Conservation (phyloP, 768 basidiomycete genomes). For the Mycena rosella region DNA sequence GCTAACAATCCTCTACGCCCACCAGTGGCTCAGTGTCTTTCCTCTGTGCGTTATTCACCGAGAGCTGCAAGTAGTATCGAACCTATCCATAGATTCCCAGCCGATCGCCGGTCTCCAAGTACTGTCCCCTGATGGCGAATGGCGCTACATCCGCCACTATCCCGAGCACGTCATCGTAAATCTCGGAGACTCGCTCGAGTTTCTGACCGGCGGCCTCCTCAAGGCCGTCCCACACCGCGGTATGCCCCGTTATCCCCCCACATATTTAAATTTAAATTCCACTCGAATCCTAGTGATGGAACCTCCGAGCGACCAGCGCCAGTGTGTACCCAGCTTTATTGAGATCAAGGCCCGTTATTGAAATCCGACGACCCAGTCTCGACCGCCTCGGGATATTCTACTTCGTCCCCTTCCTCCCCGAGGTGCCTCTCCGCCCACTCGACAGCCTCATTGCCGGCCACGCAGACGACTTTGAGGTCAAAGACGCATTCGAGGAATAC, state of each 20-base stretch:
- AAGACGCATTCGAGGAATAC: slow-evolving; percentile 35
- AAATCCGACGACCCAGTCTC: slow-evolving; percentile 21
- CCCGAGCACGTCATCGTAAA: slow-evolving; percentile 35
- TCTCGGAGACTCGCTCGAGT: slow-evolving; percentile 35
- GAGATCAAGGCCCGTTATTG: background rate
- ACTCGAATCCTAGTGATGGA: slow-evolving; percentile 29
- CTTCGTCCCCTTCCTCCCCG: slow-evolving; percentile 32
- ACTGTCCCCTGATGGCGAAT: slow-evolving; percentile 24
- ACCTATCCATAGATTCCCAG: slow-evolving; percentile 30
- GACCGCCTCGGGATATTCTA: slow-evolving; percentile 35
- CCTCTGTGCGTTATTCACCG: slow-evolving; percentile 10
- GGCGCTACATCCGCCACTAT: slow-evolving; percentile 35
- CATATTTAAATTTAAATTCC: background rate
- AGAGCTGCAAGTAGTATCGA: background rate
- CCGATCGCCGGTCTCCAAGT: slow-evolving; percentile 35
- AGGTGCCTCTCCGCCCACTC: slow-evolving; percentile 25
- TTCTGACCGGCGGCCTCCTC: slow-evolving; percentile 35
- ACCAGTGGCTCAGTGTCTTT: slow-evolving; percentile 13
- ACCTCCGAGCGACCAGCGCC: slow-evolving; percentile 36
- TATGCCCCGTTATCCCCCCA: slow-evolving; percentile 9
- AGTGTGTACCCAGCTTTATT: slow-evolving; percentile 22
- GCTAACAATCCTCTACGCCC: slow-evolving; percentile 13
- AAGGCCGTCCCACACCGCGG: slow-evolving; percentile 37
- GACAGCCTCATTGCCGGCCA: slow-evolving; percentile 17
- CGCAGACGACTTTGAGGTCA: slow-evolving; percentile 17